A percentile compares a stretch with the other conserved stretches of the same genome.
phyloP scores from a whole-genome alignment of 2,329 filamentous ascomycete species.

The Clarireedia paspali region DNA sequence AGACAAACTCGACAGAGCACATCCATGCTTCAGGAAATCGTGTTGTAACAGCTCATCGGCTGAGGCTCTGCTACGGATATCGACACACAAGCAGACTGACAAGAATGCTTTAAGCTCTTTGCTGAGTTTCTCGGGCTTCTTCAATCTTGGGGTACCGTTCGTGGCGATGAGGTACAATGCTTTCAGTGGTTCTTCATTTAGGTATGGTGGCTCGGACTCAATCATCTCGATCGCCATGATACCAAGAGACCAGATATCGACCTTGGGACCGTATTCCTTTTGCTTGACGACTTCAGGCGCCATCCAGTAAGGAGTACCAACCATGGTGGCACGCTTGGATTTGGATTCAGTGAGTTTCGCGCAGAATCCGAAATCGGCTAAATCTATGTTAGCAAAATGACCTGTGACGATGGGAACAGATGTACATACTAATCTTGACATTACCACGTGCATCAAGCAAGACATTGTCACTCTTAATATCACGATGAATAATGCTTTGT shows the following conservation, averaged over 20 bases:
- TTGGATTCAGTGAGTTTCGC: constrained; percentile 96
- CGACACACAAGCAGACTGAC: constrained; percentile 91
- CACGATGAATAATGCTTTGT: constrained; percentile 95
- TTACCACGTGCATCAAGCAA: constrained; percentile 87
- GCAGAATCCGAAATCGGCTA: constrained; percentile 97
- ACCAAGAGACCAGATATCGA: constrained; percentile 96
- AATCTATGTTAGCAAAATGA: constrained; percentile 27
- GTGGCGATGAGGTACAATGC: constrained; percentile 95
- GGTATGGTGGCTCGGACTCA: constrained; percentile 92
- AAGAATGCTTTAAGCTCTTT: constrained; percentile 98
- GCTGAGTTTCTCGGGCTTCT: constrained; percentile 96
- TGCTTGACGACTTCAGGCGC: constrained; percentile 94
- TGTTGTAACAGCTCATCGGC: constrained; percentile 83
- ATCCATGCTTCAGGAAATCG: constrained; percentile 90
- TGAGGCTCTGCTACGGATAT: constrained; percentile 89
- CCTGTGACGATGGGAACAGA: constrained; percentile 43
- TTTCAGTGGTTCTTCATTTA: constrained; percentile 88
- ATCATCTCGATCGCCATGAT: constrained; percentile 99
- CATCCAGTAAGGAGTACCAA: constrained; percentile 99
- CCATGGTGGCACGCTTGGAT: constrained; percentile 97
- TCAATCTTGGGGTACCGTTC: constrained; percentile 89
- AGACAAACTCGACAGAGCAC: constrained; percentile 71
- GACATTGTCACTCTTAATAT: constrained; percentile 99
- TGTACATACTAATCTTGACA: constrained; percentile 96
- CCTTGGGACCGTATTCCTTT: constrained; percentile 96